Evolutionary conservation across 352 stramenopile genomes (phyloP).

Genomic region (Phytophthora boehmeriae): DNA sequence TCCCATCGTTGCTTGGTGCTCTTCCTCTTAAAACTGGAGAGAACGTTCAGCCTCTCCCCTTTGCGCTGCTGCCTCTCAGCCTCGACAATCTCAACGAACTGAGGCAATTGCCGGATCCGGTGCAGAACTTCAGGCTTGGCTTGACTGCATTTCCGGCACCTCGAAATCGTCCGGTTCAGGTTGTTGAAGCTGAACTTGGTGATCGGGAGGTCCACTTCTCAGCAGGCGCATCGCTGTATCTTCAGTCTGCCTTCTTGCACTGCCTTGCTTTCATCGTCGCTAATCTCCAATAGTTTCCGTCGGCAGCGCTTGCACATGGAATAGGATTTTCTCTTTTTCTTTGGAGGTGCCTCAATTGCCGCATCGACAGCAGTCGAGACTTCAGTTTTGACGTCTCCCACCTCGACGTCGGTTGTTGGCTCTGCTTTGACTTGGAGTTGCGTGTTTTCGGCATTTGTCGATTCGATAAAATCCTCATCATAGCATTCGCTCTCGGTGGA

Average conservation of each 20-base stretch:
- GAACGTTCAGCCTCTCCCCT: conserved; percentile 1
- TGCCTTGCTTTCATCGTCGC: neutral
- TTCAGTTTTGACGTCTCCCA: neutral
- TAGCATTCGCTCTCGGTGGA: conserved; percentile 41
- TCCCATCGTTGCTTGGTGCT: conserved; percentile 17
- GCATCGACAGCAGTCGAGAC: neutral
- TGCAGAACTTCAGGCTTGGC: neutral
- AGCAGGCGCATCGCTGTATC: conserved; percentile 15
- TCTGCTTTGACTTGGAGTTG: neutral
- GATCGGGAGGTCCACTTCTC: conserved; percentile 3
- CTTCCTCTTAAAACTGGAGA: conserved; percentile 17
- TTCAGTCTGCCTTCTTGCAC: conserved; percentile 6
- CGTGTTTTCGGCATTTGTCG: neutral
- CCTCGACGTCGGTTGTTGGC: conserved; percentile 2
- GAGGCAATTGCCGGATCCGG: neutral
- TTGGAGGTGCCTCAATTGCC: neutral
- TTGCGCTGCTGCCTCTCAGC: conserved; percentile 7
- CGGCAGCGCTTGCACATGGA: conserved; percentile 19
- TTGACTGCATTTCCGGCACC: conserved; percentile 20
- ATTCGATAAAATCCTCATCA: conserved; percentile 15
- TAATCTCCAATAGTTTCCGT: conserved; percentile 12
- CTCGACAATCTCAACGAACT: conserved; percentile 5
- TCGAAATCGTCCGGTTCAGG: conserved; percentile 10
- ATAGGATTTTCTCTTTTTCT: conserved; percentile 1
- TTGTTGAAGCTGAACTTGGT: conserved; percentile 12